Conservation (phyloP, 352 stramenopile species). For the Plasmopara viticola region DNA sequence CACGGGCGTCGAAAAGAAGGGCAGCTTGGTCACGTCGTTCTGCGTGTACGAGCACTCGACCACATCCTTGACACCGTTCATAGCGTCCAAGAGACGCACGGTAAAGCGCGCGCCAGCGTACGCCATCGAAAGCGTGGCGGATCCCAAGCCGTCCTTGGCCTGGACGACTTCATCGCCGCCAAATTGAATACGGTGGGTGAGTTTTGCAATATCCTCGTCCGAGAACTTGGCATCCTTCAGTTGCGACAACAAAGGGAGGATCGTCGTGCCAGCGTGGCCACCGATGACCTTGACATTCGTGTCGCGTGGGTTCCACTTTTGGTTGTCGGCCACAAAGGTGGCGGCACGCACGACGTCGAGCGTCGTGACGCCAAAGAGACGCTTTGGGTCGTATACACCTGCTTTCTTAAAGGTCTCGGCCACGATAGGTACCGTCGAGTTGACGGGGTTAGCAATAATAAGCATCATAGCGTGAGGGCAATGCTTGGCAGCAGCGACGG, state of each 20-base stretch:
- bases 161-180: slow-evolving; percentile 94
- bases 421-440: slow-evolving; percentile 99
- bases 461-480: slow-evolving; percentile 95
- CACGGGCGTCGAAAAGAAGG: slow-evolving; percentile 94
- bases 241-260: slow-evolving; percentile 98
- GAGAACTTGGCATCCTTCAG: slow-evolving; percentile 89
- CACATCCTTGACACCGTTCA: slow-evolving; percentile 92
- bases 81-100: slow-evolving; percentile 89
- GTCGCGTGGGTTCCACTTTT: slow-evolving; percentile 67
- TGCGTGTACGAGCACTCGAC: slow-evolving; percentile 97
- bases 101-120: slow-evolving; percentile 97
- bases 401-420: slow-evolving; percentile 97
- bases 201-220: slow-evolving; percentile 89
- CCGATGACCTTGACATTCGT: slow-evolving; percentile 96
- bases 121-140: slow-evolving; percentile 98
- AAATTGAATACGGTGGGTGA: slow-evolving; percentile 96
- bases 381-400: slow-evolving; percentile 95
- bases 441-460: slow-evolving; percentile 99
- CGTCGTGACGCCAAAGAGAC: slow-evolving; percentile 98
- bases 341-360: slow-evolving; percentile 97
- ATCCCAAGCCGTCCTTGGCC: slow-evolving; percentile 95
- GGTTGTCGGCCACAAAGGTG: slow-evolving; percentile 88
- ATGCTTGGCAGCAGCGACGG: slow-evolving; percentile 89
- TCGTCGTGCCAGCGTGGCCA: slow-evolving; percentile 98
- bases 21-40: slow-evolving; percentile 91